A percentile compares a stretch with the other conserved stretches of the same genome.
phyloP scores from a whole-genome alignment of 208 protist species.

The Trypanosoma lewisi region DNA sequence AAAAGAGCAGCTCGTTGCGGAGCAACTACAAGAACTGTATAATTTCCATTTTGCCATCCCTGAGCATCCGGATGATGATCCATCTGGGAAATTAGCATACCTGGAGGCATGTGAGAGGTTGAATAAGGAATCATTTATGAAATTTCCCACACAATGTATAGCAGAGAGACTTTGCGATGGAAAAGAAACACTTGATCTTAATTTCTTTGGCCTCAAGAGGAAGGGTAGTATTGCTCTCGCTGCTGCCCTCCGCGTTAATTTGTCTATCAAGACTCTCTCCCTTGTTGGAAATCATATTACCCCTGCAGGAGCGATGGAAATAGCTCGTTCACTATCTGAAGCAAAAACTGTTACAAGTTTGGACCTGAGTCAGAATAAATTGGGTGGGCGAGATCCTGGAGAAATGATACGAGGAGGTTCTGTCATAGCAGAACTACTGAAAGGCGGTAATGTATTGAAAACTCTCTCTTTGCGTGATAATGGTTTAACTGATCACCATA shows the following conservation, averaged over 20 bases:
- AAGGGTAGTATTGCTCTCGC: constrained; percentile 77
- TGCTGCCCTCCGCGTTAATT: constrained; percentile 70
- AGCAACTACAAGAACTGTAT: constrained; percentile 55
- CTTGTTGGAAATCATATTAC: constrained; percentile 81
- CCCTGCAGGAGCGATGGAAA: constrained; percentile 53
- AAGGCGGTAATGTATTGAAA: constrained; percentile 45
- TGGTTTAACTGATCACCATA: constrained; percentile 65
- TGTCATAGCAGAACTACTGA: constrained; percentile 66
- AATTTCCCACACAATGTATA: constrained; percentile 73
- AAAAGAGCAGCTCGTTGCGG: constrained; percentile 59
- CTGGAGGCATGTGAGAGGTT: constrained; percentile 51
- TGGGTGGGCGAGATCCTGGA: constrained; percentile 37
- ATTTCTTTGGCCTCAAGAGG: constrained; percentile 60
- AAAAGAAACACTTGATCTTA: constrained; percentile 64
- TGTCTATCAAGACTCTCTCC: constrained; percentile 50
- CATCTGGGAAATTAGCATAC: constrained; percentile 61
- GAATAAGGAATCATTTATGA: constrained; percentile 62
- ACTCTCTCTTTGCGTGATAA: constrained; percentile 75
- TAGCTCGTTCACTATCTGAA: constrained; percentile 65
- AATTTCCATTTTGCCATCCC: constrained; percentile 46
- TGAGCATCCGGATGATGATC: constrained; percentile 64
- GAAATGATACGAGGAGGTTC: constrained; percentile 54
- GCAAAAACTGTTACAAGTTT: constrained; percentile 50
- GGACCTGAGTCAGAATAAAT: constrained; percentile 73
- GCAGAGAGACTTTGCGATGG: constrained; percentile 47